These are phyloP conservation scores for Tricholoma flavovirens DNA, from an alignment of 768 basidiomycete genomes.

Conservation along the genomic window DNA sequence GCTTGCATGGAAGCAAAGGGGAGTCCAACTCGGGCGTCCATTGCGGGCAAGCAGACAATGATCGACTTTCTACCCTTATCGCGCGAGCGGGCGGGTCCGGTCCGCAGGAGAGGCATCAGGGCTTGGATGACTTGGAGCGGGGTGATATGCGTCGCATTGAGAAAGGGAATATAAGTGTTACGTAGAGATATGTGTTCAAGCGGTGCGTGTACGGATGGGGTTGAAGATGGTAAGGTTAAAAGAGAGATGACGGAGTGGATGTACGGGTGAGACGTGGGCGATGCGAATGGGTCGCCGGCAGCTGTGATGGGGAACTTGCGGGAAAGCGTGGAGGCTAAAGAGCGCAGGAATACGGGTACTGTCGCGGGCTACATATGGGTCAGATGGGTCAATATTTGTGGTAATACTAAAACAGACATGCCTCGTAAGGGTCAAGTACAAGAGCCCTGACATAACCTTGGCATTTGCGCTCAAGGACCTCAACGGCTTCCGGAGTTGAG, in stretches of 20 bases:
- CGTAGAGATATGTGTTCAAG: constrained; percentile 65
- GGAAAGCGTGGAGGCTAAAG: constrained; percentile 71
- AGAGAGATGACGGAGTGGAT: constrained; percentile 77
- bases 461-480: constrained; percentile 55
- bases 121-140: constrained; percentile 75
- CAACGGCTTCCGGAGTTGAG: constrained; percentile 57
- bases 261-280: constrained; percentile 60
- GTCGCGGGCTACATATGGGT: constrained; percentile 51
- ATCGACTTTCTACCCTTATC: constrained; percentile 56
- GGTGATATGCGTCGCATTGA: constrained; percentile 68
- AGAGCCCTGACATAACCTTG: constrained; percentile 78
- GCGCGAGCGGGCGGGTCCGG: constrained; percentile 49
- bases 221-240: constrained; percentile 46
- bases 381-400: background rate
- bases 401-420: constrained; percentile 22
- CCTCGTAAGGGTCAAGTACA: constrained; percentile 76
- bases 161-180: constrained; percentile 61
- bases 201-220: constrained; percentile 46
- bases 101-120: constrained; percentile 69
- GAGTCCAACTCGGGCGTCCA: constrained; percentile 68
- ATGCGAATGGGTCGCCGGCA: constrained; percentile 75
- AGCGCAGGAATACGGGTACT: constrained; percentile 72
- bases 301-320: constrained; percentile 76
- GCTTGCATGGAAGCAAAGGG: constrained; percentile 62
- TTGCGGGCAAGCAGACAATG: constrained; percentile 70